These are phyloP conservation scores for Thuja plicata DNA, from an alignment of 83 land plant species.

Conservation along the genomic window DNA sequence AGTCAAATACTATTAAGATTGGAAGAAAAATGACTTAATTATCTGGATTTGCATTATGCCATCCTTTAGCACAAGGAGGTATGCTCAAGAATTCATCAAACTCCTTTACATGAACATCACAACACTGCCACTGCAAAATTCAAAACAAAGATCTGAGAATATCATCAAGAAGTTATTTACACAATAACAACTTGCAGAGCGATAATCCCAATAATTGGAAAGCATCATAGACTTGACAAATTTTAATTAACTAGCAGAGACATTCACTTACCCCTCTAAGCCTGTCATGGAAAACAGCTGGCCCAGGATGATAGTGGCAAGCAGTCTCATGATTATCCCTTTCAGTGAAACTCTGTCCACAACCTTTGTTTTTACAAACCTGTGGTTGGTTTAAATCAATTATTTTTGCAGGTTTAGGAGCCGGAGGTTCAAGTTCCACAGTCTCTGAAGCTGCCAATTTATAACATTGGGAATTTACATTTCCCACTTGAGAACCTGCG, in stretches of 20 bases:
- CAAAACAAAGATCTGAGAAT: conserved; percentile 7
- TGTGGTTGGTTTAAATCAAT: conserved; percentile 70
- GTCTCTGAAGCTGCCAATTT: conserved; percentile 15
- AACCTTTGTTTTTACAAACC: conserved; percentile 79
- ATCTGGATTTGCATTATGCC: conserved; percentile 75
- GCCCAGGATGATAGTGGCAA: conserved; percentile 90
- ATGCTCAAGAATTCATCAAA: conserved; percentile 93
- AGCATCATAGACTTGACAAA: not conserved
- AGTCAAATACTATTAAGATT: not conserved
- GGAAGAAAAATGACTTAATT: not conserved
- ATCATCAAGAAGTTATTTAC: not conserved
- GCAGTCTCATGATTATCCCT: conserved; percentile 84
- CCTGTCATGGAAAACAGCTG: conserved; percentile 92
- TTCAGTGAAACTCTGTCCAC: conserved; percentile 85
- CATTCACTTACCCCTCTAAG: conserved; percentile 62
- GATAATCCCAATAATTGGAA: not conserved
- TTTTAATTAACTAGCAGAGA: not conserved
- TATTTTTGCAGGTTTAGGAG: conserved; percentile 31
- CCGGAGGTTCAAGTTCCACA: conserved; percentile 12
- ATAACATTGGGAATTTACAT: not conserved
- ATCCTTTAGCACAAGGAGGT: conserved; percentile 92
- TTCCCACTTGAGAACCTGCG: conserved; percentile 38
- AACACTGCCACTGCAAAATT: conserved; percentile 88
- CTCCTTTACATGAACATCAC: conserved; percentile 93
- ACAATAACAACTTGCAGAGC: not conserved